Evolutionary conservation across 495 filamentous ascomycete species (phyloP).

Genomic region (Aspergillus sclerotiicarbonarius): DNA sequence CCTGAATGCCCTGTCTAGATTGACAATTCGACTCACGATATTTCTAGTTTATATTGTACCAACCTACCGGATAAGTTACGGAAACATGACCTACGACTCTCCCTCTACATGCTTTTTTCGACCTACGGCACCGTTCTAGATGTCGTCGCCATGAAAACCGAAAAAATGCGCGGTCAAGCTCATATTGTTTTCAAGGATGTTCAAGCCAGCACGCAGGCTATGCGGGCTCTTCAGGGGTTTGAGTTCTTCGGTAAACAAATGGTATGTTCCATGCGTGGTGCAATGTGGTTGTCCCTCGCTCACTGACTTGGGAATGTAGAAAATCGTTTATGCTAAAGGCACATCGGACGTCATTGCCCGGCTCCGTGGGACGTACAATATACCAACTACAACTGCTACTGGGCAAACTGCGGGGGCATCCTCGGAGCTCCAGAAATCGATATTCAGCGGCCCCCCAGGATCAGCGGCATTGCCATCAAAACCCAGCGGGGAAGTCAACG

Average conservation of each 20-base stretch:
- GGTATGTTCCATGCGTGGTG: conserved; percentile 49
- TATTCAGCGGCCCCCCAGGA: conserved; percentile 68
- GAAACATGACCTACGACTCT: conserved; percentile 77
- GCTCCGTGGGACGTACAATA: conserved; percentile 82
- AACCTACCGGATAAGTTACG: conserved; percentile 84
- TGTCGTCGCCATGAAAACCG: conserved; percentile 83
- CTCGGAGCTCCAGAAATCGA: conserved; percentile 76
- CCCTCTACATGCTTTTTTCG: conserved; percentile 88
- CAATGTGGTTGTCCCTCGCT: background rate
- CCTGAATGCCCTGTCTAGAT: conserved; percentile 5
- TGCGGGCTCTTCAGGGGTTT: conserved; percentile 82
- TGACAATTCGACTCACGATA: conserved; percentile 22
- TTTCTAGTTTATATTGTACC: conserved; percentile 72
- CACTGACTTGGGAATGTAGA: conserved; percentile 47
- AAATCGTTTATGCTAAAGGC: conserved; percentile 82
- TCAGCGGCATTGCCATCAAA: conserved; percentile 39
- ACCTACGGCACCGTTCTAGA: conserved; percentile 93
- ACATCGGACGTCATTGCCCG: conserved; percentile 84
- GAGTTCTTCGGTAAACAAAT: conserved; percentile 85
- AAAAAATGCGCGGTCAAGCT: conserved; percentile 91
- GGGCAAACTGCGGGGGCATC: conserved; percentile 52
- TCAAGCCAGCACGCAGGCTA: conserved; percentile 81
- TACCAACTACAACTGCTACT: conserved; percentile 50
- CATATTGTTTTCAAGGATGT: conserved; percentile 89
- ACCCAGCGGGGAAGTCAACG: conserved; percentile 36